Percentiles rank a stretch among this genome's conserved stretches.
Conservation (phyloP, 148 eudicot species). For the Talinum fruticosum region DNA sequence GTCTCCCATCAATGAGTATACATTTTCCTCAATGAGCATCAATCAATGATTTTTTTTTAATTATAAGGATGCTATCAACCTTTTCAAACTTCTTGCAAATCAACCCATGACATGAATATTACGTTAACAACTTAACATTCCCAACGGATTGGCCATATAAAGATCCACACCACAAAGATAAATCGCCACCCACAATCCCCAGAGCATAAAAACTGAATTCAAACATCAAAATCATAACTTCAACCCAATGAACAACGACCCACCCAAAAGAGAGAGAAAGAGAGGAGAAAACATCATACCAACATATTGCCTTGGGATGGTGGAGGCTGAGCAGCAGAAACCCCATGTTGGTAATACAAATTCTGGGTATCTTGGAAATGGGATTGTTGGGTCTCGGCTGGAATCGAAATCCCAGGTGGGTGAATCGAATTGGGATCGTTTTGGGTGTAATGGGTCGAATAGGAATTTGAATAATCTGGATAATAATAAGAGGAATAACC, state of each 20-base stretch:
- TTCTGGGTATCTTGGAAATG: slow-evolving; percentile 17
- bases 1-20: background rate
- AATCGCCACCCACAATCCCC: background rate
- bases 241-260: background rate
- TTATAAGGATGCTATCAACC: background rate
- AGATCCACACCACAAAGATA: background rate
- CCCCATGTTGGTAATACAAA: slow-evolving; percentile 32
- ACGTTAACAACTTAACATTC: no score
- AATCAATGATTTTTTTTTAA: no score
- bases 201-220: background rate
- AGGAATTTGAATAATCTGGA: slow-evolving; percentile 29
- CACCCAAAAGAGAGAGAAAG: background rate
- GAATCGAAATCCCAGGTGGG: slow-evolving; percentile 44
- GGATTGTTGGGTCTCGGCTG: slow-evolving; percentile 27
- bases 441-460: slow-evolving; percentile 18
- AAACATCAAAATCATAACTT: background rate
- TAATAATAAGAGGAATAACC: slow-evolving; percentile 37
- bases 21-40: background rate
- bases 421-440: slow-evolving; percentile 29
- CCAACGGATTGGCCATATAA: background rate
- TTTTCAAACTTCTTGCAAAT: background rate
- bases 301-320: slow-evolving; percentile 12
- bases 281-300: slow-evolving; percentile 17
- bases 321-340: slow-evolving; percentile 16
- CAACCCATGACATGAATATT: background rate